Evolutionary conservation across 495 filamentous ascomycete species (phyloP).

Genomic region (Penicillium pulvis): DNA sequence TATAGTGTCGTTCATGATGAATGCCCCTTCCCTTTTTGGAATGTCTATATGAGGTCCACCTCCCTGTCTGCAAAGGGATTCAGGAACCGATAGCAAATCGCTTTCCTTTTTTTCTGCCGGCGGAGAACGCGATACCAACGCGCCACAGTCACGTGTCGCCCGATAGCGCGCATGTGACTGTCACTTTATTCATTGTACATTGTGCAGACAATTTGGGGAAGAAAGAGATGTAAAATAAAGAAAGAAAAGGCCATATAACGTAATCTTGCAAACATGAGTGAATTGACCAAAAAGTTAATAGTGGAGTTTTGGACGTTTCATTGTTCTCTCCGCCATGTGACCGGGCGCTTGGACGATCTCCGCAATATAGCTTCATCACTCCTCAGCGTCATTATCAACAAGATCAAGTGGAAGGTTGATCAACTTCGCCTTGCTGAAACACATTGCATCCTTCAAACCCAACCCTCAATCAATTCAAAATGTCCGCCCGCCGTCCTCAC

Average conservation of each 20-base stretch:
- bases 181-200: neutral
- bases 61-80: neutral
- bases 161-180: neutral
- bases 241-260: neutral
- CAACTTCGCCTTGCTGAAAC: neutral
- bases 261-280: neutral
- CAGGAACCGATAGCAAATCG: neutral
- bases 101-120: slow-evolving; percentile 32
- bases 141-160: slow-evolving; percentile 25
- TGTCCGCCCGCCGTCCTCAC: slow-evolving; percentile 40
- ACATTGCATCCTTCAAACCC: neutral
- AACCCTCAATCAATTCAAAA: slow-evolving; percentile 12
- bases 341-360: slow-evolving; percentile 16
- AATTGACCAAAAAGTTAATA: neutral
- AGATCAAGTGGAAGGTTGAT: neutral
- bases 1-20: slow-evolving; percentile 43
- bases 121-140: slow-evolving; percentile 24
- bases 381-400: neutral
- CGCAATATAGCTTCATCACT: slow-evolving; percentile 15
- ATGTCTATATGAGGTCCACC: slow-evolving; percentile 14
- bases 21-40: slow-evolving; percentile 4
- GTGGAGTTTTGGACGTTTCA: neutral
- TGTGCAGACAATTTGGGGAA: neutral
- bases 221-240: neutral
- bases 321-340: slow-evolving; percentile 4